Evolutionary conservation across 768 basidiomycete genomes (phyloP).

Genomic region (Amanita pallidorosea): DNA sequence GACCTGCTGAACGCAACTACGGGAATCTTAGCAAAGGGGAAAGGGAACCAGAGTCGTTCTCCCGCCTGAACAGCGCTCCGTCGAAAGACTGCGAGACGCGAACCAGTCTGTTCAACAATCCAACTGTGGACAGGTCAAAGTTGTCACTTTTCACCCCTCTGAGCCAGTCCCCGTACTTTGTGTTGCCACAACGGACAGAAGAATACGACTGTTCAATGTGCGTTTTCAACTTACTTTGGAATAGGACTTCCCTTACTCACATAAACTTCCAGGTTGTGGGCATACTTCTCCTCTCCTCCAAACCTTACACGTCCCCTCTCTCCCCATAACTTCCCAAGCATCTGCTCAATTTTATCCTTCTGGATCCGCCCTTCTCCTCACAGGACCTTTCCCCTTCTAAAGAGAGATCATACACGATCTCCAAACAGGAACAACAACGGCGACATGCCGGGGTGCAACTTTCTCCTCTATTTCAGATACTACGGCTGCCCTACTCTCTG

Average conservation of each 20-base stretch:
- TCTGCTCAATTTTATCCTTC: constrained; percentile 79
- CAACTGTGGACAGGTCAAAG: constrained; percentile 59
- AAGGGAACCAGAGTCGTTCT: constrained; percentile 20
- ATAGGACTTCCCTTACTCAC: neutral
- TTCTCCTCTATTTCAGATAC: constrained; percentile 32
- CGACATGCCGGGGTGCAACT: constrained; percentile 57
- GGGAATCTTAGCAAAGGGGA: constrained; percentile 38
- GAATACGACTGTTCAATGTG: constrained; percentile 89
- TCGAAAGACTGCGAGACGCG: constrained; percentile 84
- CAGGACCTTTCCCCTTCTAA: constrained; percentile 86
- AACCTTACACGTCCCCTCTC: constrained; percentile 81
- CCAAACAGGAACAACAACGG: constrained; percentile 53
- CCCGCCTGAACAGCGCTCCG: constrained; percentile 50
- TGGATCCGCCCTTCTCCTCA: constrained; percentile 74
- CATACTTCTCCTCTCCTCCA: constrained; percentile 86
- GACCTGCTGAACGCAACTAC: constrained; percentile 49
- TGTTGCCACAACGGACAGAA: constrained; percentile 77
- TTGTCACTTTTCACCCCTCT: constrained; percentile 84
- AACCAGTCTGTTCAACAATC: constrained; percentile 66
- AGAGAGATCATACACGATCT: constrained; percentile 89
- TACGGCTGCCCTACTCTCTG: constrained; percentile 12
- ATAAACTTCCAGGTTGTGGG: constrained; percentile 58
- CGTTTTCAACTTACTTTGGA: constrained; percentile 20
- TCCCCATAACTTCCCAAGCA: constrained; percentile 57
- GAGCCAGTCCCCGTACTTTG: constrained; percentile 73